Evolutionary conservation across 192 early-diverging fungal genomes (phyloP), one percentile per base, ranked within the genome.

Genomic region (Umbelopsis ramanniana): DNA sequence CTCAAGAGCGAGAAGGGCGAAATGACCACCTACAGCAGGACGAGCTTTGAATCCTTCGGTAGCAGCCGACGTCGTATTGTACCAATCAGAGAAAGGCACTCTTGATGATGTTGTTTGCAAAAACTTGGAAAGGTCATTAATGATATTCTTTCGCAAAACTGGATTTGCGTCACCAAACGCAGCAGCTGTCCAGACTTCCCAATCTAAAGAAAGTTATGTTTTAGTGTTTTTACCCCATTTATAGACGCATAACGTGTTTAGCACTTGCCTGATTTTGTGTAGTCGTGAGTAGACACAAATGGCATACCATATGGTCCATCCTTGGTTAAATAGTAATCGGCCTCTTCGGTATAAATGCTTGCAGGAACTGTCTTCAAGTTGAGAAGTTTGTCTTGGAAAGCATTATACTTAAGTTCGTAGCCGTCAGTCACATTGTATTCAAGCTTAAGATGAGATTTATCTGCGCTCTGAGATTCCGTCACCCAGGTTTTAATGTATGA

Each of bases 1-100:
- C 3, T 43, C 40, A 43, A 43, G 57, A 63, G 67, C 67, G 9
- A 68, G 46, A 1, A 68, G 15, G 10, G 67, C n/a, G 21, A 68
- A 68, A 24, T 68, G 45, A 22, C 67, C 67, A 45, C 67, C 67
- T 2, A 46, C 67, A 48, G 21, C 67, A 46, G 67, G 67, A 0
- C 67, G 67, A 8, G 67, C 67, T 2, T 21, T 35, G 67, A 68
- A 68, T 24, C 67, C 67, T 24, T 68, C 12, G 23, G 24, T 22
- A 3, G 19, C 46, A 48, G 45, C 17, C 8, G 40, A n/a, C 3
- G 23, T 48, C 1, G 67, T 68, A 15, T 68, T 21, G 17, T 68
- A 68, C 67, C 67, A 68, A 33, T 68, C 67, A 4, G 67, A 47
- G 67, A 47, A 48, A 68, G 67, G 67, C 38, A 68, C 67, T 46